These are phyloP conservation scores for Lichtheimia ramosa DNA, from an alignment of 371 early-diverging fungal genomes.

Conservation along the genomic window DNA sequence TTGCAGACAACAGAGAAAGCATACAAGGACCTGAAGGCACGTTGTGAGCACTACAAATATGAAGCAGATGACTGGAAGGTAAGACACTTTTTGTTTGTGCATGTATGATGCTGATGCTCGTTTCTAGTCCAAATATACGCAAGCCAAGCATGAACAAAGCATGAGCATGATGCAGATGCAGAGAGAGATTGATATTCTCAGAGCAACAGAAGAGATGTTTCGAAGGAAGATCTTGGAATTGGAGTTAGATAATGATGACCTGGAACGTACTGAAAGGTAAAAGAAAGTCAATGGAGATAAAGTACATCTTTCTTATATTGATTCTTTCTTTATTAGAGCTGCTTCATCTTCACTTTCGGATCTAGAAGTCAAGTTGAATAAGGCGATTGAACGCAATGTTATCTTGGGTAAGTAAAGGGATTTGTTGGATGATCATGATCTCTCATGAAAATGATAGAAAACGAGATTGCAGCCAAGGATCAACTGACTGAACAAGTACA, in stretches of 20 bases:
- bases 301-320: background rate
- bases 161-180: constrained; percentile 67
- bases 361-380: constrained; percentile 69
- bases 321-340: constrained; percentile 40
- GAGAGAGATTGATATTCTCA: constrained; percentile 73
- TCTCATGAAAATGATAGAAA: constrained; percentile 24
- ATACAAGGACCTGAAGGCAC: constrained; percentile 60
- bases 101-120: background rate
- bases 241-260: constrained; percentile 80
- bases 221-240: constrained; percentile 72
- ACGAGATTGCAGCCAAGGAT: constrained; percentile 70
- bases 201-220: constrained; percentile 72
- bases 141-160: constrained; percentile 62
- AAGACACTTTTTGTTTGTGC: constrained; percentile 5
- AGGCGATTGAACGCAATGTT: constrained; percentile 69
- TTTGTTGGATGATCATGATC: background rate
- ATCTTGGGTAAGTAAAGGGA: constrained; percentile 38
- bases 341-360: constrained; percentile 71
- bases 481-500: constrained; percentile 72
- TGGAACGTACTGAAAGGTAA: constrained; percentile 68
- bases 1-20: constrained; percentile 61
- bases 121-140: constrained; percentile 40
- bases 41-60: constrained; percentile 52
- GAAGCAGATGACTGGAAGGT: constrained; percentile 81
- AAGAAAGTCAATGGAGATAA: background rate